Percentiles rank a stretch among this genome's conserved stretches.
These are phyloP conservation scores for Penicillium antarcticum DNA, from an alignment of 495 filamentous ascomycete genomes.

Conservation along the genomic window DNA sequence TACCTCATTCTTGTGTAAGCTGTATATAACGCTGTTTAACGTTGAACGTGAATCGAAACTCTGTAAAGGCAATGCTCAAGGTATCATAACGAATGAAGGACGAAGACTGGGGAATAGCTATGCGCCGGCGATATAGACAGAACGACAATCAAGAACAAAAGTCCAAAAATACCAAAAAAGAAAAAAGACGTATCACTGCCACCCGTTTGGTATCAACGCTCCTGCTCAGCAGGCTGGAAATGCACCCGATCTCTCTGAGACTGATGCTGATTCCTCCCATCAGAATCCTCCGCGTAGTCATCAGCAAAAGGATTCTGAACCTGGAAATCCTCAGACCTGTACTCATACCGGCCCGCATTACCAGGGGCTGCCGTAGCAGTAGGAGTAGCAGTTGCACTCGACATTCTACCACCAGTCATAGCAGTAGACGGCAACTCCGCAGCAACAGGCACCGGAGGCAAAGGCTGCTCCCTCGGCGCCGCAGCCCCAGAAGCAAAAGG, in stretches of 20 bases:
- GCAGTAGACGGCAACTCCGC: constrained; percentile 6
- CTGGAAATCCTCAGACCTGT: constrained; percentile 42
- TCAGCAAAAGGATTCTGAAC: constrained; percentile 48
- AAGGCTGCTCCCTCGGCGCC: neutral
- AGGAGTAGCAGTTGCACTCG: neutral
- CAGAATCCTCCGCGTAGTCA: constrained; percentile 19
- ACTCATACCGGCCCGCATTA: constrained; percentile 28
- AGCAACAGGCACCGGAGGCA: neutral
- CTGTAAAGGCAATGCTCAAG: constrained; percentile 2
- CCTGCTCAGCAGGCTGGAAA: constrained; percentile 14
- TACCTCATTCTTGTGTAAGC: neutral
- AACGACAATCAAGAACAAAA: neutral
- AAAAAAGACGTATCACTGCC: neutral
- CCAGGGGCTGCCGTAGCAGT: neutral
- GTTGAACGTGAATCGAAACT: neutral
- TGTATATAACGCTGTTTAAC: neutral
- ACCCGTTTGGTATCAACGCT: constrained; percentile 3
- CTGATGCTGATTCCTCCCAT: constrained; percentile 10
- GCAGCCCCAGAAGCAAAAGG: constrained; percentile 7
- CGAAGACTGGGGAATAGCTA: neutral
- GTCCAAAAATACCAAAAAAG: neutral
- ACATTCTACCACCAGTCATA: constrained; percentile 9
- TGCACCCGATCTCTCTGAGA: constrained; percentile 2
- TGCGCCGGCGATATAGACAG: constrained; percentile 1
- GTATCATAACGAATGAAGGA: constrained; percentile 10